Percentiles rank a stretch among this genome's conserved stretches.
These are phyloP conservation scores for Xylariaceae sp. DNA, from an alignment of 2,329 filamentous ascomycete genomes.

Conservation along the genomic window DNA sequence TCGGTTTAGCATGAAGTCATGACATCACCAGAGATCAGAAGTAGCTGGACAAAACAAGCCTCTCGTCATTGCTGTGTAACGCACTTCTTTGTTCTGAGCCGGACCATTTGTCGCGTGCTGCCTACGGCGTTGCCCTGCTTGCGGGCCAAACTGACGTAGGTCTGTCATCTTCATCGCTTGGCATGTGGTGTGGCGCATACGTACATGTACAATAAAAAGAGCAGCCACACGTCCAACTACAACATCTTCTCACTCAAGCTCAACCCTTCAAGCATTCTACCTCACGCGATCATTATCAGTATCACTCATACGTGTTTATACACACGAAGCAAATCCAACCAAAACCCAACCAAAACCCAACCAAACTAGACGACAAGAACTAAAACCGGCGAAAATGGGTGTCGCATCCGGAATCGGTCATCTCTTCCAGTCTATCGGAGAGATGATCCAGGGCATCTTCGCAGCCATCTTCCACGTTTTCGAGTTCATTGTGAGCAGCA, in stretches of 20 bases:
- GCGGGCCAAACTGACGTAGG: slow-evolving; percentile 8
- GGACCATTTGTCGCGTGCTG: too few species aligned
- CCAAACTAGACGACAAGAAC: too few species aligned
- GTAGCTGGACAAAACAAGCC: background rate
- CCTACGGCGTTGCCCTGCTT: slow-evolving; percentile 11
- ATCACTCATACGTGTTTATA: too few species aligned
- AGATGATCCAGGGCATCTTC: slow-evolving; percentile 35
- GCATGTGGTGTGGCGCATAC: background rate
- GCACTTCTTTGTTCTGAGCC: slow-evolving; percentile 1
- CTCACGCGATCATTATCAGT: too few species aligned
- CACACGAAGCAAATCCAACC: too few species aligned
- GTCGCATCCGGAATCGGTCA: slow-evolving; percentile 40
- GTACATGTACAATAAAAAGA: background rate
- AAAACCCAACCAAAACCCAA: background rate
- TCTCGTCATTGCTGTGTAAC: slow-evolving; percentile 9
- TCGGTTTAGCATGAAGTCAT: too few species aligned
- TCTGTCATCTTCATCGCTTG: background rate
- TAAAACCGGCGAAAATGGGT: slow-evolving; percentile 32
- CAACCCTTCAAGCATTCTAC: too few species aligned
- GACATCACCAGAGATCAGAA: slow-evolving; percentile 8
- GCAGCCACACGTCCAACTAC: too few species aligned
- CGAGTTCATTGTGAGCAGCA: slow-evolving; percentile 30
- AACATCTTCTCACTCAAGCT: too few species aligned
- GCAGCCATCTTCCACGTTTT: slow-evolving; percentile 34
- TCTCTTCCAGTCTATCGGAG: slow-evolving; percentile 35